Percentiles rank a stretch among this genome's conserved stretches.
These are phyloP conservation scores for Neolentinus lepideus DNA, from an alignment of 1,284 basidiomycete species.

Conservation along the genomic window DNA sequence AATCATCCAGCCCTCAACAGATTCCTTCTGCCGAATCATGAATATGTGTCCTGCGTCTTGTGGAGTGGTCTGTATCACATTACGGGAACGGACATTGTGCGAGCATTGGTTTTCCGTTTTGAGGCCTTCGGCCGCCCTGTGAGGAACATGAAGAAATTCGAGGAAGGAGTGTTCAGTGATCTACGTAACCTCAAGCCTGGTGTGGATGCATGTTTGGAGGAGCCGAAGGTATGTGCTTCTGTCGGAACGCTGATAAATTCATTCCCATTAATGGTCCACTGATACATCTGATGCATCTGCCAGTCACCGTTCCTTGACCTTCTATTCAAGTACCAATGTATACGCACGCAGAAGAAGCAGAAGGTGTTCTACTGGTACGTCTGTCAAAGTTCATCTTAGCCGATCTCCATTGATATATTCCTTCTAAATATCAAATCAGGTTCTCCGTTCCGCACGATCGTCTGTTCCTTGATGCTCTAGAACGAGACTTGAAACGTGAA, in stretches of 20 bases:
- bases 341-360: slow-evolving; percentile 94
- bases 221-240: slow-evolving; percentile 68
- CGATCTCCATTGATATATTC: slow-evolving; percentile 1
- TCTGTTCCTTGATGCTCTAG: slow-evolving; percentile 90
- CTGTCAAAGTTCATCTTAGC: neutral
- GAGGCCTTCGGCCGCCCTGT: slow-evolving; percentile 83
- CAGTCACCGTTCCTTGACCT: slow-evolving; percentile 86
- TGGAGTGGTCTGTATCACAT: slow-evolving; percentile 90
- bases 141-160: slow-evolving; percentile 84
- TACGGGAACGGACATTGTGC: slow-evolving; percentile 86
- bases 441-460: slow-evolving; percentile 88
- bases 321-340: slow-evolving; percentile 91
- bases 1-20: slow-evolving; percentile 72
- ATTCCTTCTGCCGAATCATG: slow-evolving; percentile 78
- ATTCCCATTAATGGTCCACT: slow-evolving; percentile 6
- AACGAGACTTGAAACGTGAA: slow-evolving; percentile 89
- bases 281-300: neutral
- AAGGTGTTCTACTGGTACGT: slow-evolving; percentile 89
- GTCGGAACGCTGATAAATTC: slow-evolving; percentile 2
- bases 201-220: slow-evolving; percentile 83
- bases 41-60: slow-evolving; percentile 83
- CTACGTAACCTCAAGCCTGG: slow-evolving; percentile 89
- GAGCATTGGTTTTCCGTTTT: slow-evolving; percentile 84
- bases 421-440: slow-evolving; percentile 34
- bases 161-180: slow-evolving; percentile 91